phyloP scores from a whole-genome alignment of 768 basidiomycete genomes.

The Tylopilus intermedius region DNA sequence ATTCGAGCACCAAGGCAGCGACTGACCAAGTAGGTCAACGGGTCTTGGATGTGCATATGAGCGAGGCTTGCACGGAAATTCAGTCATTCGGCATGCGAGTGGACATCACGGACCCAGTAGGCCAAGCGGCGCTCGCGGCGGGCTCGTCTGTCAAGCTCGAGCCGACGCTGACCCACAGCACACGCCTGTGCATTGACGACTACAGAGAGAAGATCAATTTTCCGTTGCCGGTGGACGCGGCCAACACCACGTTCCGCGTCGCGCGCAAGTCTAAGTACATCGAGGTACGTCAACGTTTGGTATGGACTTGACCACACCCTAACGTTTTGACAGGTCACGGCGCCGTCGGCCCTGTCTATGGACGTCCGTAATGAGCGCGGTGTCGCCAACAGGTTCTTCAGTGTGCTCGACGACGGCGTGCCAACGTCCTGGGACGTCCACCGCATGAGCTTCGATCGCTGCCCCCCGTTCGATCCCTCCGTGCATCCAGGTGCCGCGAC shows the following conservation, averaged over 20 bases:
- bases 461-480: constrained; percentile 30
- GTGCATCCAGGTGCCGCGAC: constrained; percentile 3
- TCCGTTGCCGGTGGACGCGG: constrained; percentile 42
- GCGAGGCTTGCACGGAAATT: constrained; percentile 11
- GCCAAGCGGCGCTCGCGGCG: constrained; percentile 13
- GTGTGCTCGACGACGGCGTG: constrained; percentile 12
- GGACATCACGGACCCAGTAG: constrained; percentile 21
- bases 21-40: constrained; percentile 12
- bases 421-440: constrained; percentile 36
- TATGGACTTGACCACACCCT: neutral
- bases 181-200: constrained; percentile 10
- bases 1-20: constrained; percentile 7
- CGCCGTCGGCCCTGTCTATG: constrained; percentile 15
- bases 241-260: constrained; percentile 37
- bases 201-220: constrained; percentile 31
- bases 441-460: constrained; percentile 32
- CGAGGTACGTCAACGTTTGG: constrained; percentile 21
- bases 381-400: constrained; percentile 27
- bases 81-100: constrained; percentile 18
- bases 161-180: neutral
- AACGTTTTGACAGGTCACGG: constrained; percentile 17
- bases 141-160: constrained; percentile 19
- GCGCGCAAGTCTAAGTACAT: constrained; percentile 55
- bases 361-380: constrained; percentile 13
- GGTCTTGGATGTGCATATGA: constrained; percentile 14